A percentile compares a stretch with the other conserved stretches of the same genome.
phyloP scores from a whole-genome alignment of 331 rosid species.

The Pyracantha coccinea region DNA sequence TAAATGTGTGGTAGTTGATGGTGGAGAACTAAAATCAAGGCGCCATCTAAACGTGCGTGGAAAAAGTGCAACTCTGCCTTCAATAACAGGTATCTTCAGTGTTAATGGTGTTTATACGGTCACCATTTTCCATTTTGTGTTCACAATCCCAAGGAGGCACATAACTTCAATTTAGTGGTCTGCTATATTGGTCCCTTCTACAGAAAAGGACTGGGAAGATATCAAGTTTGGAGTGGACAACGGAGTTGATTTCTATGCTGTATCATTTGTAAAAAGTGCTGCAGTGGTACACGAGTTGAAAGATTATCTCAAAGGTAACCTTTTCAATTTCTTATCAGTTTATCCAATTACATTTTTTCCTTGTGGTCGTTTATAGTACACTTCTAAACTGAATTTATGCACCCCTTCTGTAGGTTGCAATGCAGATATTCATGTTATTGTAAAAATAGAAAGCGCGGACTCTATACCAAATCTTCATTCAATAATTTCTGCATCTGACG shows the following conservation, averaged over 20 bases:
- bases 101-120: not conserved
- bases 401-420: constrained; percentile 42
- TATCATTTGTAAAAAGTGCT: constrained; percentile 89
- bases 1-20: constrained; percentile 81
- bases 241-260: constrained; percentile 90
- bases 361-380: constrained; percentile 6
- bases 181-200: constrained; percentile 8
- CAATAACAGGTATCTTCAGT: constrained; percentile 63
- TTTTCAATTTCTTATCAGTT: constrained; percentile 8
- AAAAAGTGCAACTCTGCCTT: constrained; percentile 95
- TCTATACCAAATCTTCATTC: constrained; percentile 90
- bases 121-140: not conserved
- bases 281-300: constrained; percentile 87
- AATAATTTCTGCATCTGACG: constrained; percentile 88
- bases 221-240: constrained; percentile 96
- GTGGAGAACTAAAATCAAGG: constrained; percentile 94
- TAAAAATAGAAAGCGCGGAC: constrained; percentile 97
- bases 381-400: constrained; percentile 16
- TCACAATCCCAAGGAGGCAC: not conserved
- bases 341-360: constrained; percentile 5
- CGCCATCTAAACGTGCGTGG: constrained; percentile 97
- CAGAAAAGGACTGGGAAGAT: constrained; percentile 99
- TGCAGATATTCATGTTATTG: constrained; percentile 80
- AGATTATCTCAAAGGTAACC: constrained; percentile 62
- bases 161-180: not conserved